Evolutionary conservation across 805 yeast species (phyloP).

Genomic region (Pichia exigua): DNA sequence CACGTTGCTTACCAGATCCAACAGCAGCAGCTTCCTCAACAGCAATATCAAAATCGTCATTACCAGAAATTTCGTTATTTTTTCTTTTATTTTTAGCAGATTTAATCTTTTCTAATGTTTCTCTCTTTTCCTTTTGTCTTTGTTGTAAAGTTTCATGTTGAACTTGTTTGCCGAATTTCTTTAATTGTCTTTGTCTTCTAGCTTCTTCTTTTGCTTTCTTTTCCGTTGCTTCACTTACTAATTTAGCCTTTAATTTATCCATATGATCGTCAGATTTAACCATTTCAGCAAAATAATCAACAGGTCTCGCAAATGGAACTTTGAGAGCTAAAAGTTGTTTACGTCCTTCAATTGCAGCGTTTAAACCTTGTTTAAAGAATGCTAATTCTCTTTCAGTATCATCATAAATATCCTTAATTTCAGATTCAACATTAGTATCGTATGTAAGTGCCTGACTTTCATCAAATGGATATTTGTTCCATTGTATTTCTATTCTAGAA

Average conservation of each 20-base stretch:
- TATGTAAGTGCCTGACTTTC: conserved; percentile 78
- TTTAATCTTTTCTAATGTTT: conserved; percentile 82
- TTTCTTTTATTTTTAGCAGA: conserved; percentile 85
- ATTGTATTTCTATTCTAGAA: conserved; percentile 58
- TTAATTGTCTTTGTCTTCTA: conserved; percentile 85
- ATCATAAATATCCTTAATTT: conserved; percentile 82
- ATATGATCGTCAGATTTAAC: conserved; percentile 95
- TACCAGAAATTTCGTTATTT: conserved; percentile 56
- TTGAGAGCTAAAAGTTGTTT: conserved; percentile 55
- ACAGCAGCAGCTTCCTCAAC: conserved; percentile 80
- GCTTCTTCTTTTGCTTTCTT: conserved; percentile 92
- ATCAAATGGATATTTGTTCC: conserved; percentile 60
- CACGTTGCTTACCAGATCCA: conserved; percentile 29
- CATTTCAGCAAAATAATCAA: conserved; percentile 98
- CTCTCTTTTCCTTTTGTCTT: conserved; percentile 88
- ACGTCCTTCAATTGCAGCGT: conserved; percentile 71
- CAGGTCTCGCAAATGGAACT: conserved; percentile 86
- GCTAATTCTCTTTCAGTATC: conserved; percentile 95
- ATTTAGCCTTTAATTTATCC: conserved; percentile 82
- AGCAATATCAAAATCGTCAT: conserved; percentile 81
- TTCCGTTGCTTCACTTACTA: conserved; percentile 65
- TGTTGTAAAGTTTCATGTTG: conserved; percentile 89
- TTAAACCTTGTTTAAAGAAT: conserved; percentile 88
- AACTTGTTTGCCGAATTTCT: conserved; percentile 96
- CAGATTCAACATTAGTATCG: conserved; percentile 48